Percentiles rank a stretch among this genome's conserved stretches.
These are phyloP conservation scores for Pestalotiopsis sp. DNA, from an alignment of 2,329 filamentous ascomycete species.

Conservation along the genomic window DNA sequence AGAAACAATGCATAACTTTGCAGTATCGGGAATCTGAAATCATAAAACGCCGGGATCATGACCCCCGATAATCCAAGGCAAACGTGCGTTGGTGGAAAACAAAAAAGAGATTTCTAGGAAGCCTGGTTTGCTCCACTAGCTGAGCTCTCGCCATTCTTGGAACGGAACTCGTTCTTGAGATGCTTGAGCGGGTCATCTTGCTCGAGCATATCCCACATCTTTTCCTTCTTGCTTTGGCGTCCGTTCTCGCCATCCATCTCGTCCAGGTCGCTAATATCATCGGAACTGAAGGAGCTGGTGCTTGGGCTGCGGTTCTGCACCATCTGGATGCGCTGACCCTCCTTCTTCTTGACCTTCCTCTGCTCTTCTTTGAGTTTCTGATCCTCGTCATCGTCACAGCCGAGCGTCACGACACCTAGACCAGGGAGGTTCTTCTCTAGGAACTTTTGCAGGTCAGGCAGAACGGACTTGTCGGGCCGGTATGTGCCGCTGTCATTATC, in stretches of 20 bases:
- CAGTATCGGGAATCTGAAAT: background rate
- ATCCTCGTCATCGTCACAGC: constrained; percentile 79
- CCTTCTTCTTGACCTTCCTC: constrained; percentile 70
- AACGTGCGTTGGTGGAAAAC: background rate
- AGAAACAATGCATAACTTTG: background rate
- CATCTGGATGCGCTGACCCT: constrained; percentile 53
- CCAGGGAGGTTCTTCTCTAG: constrained; percentile 76
- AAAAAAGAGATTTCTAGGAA: background rate
- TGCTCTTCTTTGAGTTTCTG: constrained; percentile 76
- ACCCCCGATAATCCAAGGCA: background rate
- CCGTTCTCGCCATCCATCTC: constrained; percentile 41
- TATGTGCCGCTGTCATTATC: constrained; percentile 97
- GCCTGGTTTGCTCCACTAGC: background rate
- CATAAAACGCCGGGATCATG: background rate
- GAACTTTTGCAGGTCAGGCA: constrained; percentile 73
- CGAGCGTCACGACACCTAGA: constrained; percentile 71
- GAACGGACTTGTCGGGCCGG: constrained; percentile 76
- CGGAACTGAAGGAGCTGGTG: constrained; percentile 52
- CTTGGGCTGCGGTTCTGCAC: constrained; percentile 60
- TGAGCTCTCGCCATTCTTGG: background rate
- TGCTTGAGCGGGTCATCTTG: background rate
- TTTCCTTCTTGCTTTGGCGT: constrained; percentile 55
- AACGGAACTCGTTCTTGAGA: constrained; percentile 6
- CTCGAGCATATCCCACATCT: constrained; percentile 52
- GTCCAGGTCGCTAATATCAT: constrained; percentile 54